phyloP scores from a whole-genome alignment of 805 yeast species.

The Metschnikowia corniflorae region DNA sequence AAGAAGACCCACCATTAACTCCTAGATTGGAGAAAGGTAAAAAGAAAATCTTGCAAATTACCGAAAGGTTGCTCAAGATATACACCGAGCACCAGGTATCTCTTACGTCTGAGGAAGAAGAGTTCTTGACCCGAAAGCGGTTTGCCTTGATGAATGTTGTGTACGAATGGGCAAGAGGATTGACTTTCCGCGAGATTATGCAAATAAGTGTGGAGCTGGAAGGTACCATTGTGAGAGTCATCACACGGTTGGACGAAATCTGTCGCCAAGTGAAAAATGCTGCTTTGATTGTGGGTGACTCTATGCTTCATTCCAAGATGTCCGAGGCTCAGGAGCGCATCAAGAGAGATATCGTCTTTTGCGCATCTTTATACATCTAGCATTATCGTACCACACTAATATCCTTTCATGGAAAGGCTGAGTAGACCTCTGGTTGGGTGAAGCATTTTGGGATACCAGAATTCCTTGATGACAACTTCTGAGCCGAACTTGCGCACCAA shows the following conservation, averaged over 20 bases:
- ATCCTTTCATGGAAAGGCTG: conserved; percentile 14
- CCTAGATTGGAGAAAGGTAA: conserved; percentile 77
- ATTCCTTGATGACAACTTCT: conserved; percentile 19
- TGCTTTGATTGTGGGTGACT: conserved; percentile 90
- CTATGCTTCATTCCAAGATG: conserved; percentile 86
- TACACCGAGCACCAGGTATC: conserved; percentile 68
- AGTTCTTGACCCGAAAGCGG: conserved; percentile 76
- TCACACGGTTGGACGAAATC: conserved; percentile 88
- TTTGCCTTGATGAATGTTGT: conserved; percentile 92
- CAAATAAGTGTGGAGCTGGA: conserved; percentile 85
- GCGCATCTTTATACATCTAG: conserved; percentile 86
- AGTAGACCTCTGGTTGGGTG: conserved; percentile 27
- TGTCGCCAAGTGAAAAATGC: conserved; percentile 94
- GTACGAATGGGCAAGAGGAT: conserved; percentile 97
- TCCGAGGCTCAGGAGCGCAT: conserved; percentile 88
- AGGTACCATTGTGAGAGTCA: conserved; percentile 95
- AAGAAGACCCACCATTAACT: conserved; percentile 62
- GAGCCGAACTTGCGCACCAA: conserved; percentile 28
- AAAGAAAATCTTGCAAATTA: conserved; percentile 64
- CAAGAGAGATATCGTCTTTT: conserved; percentile 94
- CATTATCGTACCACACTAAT: neutral
- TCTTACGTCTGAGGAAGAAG: conserved; percentile 79
- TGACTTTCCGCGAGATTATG: conserved; percentile 88
- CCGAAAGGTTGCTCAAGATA: conserved; percentile 55
- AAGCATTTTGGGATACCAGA: conserved; percentile 15